Base-by-base conservation (phyloP, 2,329 filamentous ascomycete genomes). In the Lecanicillium sp. region DNA sequence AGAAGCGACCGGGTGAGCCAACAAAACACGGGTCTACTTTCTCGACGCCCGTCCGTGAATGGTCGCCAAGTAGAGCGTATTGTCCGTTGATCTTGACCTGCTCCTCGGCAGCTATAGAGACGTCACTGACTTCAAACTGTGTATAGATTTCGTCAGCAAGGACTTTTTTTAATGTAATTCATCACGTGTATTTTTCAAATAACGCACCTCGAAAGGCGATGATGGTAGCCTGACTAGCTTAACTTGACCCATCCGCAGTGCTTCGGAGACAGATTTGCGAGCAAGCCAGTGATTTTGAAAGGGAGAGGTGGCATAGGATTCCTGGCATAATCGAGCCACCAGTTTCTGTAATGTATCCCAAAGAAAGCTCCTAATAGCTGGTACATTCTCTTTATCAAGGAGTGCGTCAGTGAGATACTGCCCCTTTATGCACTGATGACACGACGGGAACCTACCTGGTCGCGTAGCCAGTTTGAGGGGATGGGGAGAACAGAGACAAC, bases 161-260 rank as follows among this genome's bases (percentile, higher is more conserved):
- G 7, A n/a, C 17, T 20, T 13, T 25, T 12, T 2, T 8, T 18
- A n/a, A 3, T 4, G 9, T 18, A 27, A 9, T 31, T 3, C 32
- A 29, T 3, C 13, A 5, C 17, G 12, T 5, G 16, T 35, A n/a
- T n/a, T n/a, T n/a, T n/a, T n/a, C n/a, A n/a, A n/a, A n/a, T n/a
- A n/a, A n/a, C 50, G 48, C 33, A 57, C 55, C 45, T 59, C 54
- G 28, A 53, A 37, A 46, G 51, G 48, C 3, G 55, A 58, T 15
- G 49, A 41, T 12, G 45, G 43, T n/a, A 42, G 16, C 34, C 53
- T 46, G 11, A 51, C 38, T 9, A 60, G 35, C 14, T 28, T 43
- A 13, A 58, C 29, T 14, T 48, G n/a, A 6, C 55, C 51, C 17
- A 19, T 32, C 18, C 37, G 35, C 33, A 54, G 53, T 9, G 45